Conservation (phyloP, 2,329 filamentous ascomycete species). For the Fusarium miscanthi region DNA sequence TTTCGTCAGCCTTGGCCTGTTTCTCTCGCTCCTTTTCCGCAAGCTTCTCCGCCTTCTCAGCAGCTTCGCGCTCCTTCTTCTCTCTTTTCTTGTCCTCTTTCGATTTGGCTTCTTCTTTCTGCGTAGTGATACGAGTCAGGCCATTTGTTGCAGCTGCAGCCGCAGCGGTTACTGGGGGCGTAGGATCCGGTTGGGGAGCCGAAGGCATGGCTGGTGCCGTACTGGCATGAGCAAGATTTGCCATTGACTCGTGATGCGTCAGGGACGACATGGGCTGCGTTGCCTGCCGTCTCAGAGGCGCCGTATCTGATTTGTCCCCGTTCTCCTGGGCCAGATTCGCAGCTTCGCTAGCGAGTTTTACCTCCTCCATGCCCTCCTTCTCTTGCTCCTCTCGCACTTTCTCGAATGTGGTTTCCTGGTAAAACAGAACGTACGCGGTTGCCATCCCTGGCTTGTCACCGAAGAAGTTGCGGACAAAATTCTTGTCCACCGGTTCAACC, state of each 20-base stretch:
- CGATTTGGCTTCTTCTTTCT: conserved; percentile 51
- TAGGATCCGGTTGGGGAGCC: conserved; percentile 25
- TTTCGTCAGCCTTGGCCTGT: conserved; percentile 58
- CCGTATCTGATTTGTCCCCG: conserved; percentile 57
- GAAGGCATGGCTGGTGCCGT: conserved; percentile 65
- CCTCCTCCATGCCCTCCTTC: conserved; percentile 76
- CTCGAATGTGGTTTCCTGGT: conserved; percentile 86
- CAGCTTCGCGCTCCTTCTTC: conserved; percentile 73
- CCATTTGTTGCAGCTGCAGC: conserved; percentile 32
- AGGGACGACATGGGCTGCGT: conserved; percentile 60
- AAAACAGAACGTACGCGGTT: conserved; percentile 96
- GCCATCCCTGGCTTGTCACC: conserved; percentile 91
- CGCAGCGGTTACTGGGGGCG: conserved; percentile 28
- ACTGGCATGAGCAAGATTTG: conserved; percentile 71
- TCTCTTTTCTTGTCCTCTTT: conserved; percentile 73
- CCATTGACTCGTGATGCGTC: conserved; percentile 64
- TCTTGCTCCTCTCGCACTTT: conserved; percentile 82
- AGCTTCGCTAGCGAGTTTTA: conserved; percentile 65
- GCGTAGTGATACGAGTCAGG: conserved; percentile 36
- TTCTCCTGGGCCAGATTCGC: conserved; percentile 66
- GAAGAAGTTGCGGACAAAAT: conserved; percentile 96
- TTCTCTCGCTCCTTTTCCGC: conserved; percentile 55
- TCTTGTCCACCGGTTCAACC: conserved; percentile 97
- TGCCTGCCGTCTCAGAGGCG: conserved; percentile 60
- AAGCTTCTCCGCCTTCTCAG: conserved; percentile 67